A percentile compares a stretch with the other conserved stretches of the same genome.
Evolutionary conservation across 2,329 filamentous ascomycete genomes (phyloP).

Genomic region (Hypoxylon sp.): DNA sequence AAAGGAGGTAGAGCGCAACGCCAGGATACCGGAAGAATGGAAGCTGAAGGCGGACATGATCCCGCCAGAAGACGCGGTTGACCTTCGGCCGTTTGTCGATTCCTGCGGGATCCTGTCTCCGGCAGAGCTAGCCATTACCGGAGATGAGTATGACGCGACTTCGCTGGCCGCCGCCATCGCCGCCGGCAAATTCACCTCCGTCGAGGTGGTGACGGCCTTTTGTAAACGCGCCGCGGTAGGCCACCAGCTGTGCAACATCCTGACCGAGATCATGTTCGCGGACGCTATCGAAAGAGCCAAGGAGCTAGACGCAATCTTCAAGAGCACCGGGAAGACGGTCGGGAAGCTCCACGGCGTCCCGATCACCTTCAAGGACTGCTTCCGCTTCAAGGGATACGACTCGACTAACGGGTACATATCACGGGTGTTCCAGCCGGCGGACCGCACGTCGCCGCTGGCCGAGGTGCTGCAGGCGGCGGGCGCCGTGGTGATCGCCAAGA

Average conservation of each 20-base stretch:
- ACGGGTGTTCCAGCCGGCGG: conserved; percentile 31
- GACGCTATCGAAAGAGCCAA: conserved; percentile 49
- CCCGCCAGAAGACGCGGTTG: conserved; percentile 28
- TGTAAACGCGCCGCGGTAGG: conserved; percentile 59
- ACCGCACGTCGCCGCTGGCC: conserved; percentile 31
- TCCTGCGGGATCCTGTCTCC: conserved; percentile 30
- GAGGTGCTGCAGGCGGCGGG: conserved; percentile 32
- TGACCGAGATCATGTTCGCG: conserved; percentile 54
- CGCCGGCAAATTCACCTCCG: conserved; percentile 33
- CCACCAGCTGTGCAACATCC: conserved; percentile 51
- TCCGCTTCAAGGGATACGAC: conserved; percentile 42
- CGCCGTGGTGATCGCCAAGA: conserved; percentile 35
- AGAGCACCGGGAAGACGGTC: conserved; percentile 50
- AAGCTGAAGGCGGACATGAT: conserved; percentile 32
- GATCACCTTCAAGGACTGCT: conserved; percentile 50
- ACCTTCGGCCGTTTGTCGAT: conserved; percentile 33
- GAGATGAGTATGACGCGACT: conserved; percentile 36
- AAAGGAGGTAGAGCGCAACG: conserved; percentile 32
- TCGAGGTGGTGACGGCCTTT: conserved; percentile 50
- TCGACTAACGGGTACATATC: conserved; percentile 44
- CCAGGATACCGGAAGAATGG: conserved; percentile 36
- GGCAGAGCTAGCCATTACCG: conserved; percentile 33
- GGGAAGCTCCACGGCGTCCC: conserved; percentile 63
- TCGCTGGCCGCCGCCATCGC: conserved; percentile 37
- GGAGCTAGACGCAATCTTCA: conserved; percentile 49